Evolutionary conservation across 805 yeast genomes (phyloP), one percentile per base, ranked within the genome.

Genomic region (Pichia thaimueangensis): DNA sequence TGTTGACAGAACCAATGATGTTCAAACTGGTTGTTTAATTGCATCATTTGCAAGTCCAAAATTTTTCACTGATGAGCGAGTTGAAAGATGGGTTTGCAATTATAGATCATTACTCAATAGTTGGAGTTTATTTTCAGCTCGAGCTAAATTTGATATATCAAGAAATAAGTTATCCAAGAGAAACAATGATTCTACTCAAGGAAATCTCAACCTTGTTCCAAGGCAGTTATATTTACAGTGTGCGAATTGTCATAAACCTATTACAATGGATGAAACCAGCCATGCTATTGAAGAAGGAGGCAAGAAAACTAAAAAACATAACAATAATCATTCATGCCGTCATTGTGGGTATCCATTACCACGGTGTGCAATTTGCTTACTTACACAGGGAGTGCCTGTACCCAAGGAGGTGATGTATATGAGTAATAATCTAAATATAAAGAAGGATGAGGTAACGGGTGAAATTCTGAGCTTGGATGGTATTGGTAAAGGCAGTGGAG

Each of bases 311-410:
- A 37, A 32, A 39, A 38, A 47, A 48, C 29, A 52, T 36, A 43
- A 45, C 2, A 23, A 9, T 49, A 25, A 45, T 27, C 54, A 50
- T 32, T 45, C 55, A 24, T 89, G 97, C 59, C 88, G 89, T 0
- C 84, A 85, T 53, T 91, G 97, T 66, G 91, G 94, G 4, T 76
- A 85, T 1, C 82, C 91, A 16, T 69, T 87, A 19, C 97, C 97
- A 0, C 67, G 95, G 48, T 91, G 97, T 63, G 88, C 96, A 0
- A 83, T 91, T 6, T 91, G 97, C 54, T 62, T 88, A 27, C 64
- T 86, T 35, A 78, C 95, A 0, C 65, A 88, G 46, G 97, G 97
- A 0, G 74, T 74, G 1, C 76, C 81, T 0, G 58, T 78, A 10
- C 79, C 84, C 0, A 57, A 58, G 39, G 74, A 70, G 22, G 44